phyloP scores from a whole-genome alignment of 2,329 filamentous ascomycete species.

The Cladosporium sp. region DNA sequence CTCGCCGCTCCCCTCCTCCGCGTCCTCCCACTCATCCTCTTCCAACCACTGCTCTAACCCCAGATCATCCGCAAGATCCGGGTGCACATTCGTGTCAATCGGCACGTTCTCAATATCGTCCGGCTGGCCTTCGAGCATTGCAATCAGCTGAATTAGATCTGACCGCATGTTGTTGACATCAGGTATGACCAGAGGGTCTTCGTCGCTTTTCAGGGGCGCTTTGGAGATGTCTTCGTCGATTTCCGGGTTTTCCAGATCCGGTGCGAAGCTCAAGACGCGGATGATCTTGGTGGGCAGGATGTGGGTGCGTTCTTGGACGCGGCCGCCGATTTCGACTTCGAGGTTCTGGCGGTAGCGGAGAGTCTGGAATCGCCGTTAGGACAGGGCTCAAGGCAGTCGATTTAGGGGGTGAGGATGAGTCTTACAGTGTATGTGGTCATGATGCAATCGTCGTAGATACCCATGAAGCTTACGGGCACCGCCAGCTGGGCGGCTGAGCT shows the following conservation, averaged over 20 bases:
- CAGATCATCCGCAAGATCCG: slow-evolving; percentile 5
- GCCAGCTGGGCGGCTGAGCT: slow-evolving; percentile 36
- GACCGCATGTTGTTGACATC: slow-evolving; percentile 8
- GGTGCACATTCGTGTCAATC: not conserved
- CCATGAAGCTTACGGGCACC: slow-evolving; percentile 46
- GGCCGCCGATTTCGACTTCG: slow-evolving; percentile 17
- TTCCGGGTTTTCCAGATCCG: slow-evolving; percentile 15
- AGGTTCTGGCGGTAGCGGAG: slow-evolving; percentile 19
- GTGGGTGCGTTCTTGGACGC: slow-evolving; percentile 19
- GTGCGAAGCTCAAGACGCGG: slow-evolving; percentile 37
- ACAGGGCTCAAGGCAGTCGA: too few species aligned
- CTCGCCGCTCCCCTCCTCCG: not conserved
- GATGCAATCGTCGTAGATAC: slow-evolving; percentile 44
- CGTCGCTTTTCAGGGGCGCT: not conserved
- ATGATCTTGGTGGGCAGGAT: slow-evolving; percentile 40
- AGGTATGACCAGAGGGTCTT: not conserved
- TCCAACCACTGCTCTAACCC: slow-evolving; percentile 5
- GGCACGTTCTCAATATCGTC: not conserved
- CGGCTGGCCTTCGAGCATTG: slow-evolving; percentile 11
- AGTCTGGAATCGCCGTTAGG: not conserved
- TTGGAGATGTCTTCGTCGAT: slow-evolving; percentile 2
- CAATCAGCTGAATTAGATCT: slow-evolving; percentile 13
- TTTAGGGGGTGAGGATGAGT: not conserved
- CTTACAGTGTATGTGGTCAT: slow-evolving; percentile 42
- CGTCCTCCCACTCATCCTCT: slow-evolving; percentile 11